A percentile compares a stretch with the other conserved stretches of the same genome.
Evolutionary conservation across 257 asterid genomes (phyloP).

Genomic region (Penstemon newberryi): DNA sequence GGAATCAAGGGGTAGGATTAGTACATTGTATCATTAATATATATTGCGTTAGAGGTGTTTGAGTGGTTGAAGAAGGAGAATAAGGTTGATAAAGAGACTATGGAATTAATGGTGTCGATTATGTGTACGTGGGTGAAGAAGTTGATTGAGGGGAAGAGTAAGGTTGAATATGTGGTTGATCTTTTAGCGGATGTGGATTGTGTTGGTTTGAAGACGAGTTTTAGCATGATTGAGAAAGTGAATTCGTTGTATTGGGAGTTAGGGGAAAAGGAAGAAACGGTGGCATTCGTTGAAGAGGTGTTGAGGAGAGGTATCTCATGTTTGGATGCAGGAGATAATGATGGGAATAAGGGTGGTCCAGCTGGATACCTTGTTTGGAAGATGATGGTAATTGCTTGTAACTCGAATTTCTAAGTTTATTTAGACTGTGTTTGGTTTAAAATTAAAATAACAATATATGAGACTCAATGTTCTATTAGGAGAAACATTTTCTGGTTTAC

Average conservation of each 20-base stretch:
- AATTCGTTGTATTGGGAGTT: slow-evolving; percentile 84
- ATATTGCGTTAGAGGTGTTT: too few species aligned
- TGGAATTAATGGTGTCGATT: too few species aligned
- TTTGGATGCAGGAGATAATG: slow-evolving; percentile 38
- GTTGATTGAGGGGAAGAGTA: too few species aligned
- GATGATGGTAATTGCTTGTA: slow-evolving; percentile 67
- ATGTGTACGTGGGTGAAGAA: too few species aligned
- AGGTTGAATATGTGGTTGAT: too few species aligned
- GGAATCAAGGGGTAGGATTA: too few species aligned
- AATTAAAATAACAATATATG: neutral
- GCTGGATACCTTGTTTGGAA: slow-evolving; percentile 91
- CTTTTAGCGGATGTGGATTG: slow-evolving; percentile 79
- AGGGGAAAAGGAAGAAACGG: slow-evolving; percentile 53
- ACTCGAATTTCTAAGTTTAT: neutral
- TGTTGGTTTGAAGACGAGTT: slow-evolving; percentile 73
- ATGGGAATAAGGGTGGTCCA: slow-evolving; percentile 74
- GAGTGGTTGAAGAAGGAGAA: too few species aligned
- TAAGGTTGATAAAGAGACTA: too few species aligned
- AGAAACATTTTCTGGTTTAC: too few species aligned
- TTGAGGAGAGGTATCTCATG: slow-evolving; percentile 58
- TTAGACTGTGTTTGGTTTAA: slow-evolving; percentile 9
- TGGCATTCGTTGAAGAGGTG: slow-evolving; percentile 71
- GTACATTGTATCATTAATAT: too few species aligned
- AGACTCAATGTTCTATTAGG: too few species aligned
- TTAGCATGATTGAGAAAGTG: slow-evolving; percentile 87